phyloP scores from a whole-genome alignment of 192 early-diverging fungal species.

The Backusella tuberculispora region DNA sequence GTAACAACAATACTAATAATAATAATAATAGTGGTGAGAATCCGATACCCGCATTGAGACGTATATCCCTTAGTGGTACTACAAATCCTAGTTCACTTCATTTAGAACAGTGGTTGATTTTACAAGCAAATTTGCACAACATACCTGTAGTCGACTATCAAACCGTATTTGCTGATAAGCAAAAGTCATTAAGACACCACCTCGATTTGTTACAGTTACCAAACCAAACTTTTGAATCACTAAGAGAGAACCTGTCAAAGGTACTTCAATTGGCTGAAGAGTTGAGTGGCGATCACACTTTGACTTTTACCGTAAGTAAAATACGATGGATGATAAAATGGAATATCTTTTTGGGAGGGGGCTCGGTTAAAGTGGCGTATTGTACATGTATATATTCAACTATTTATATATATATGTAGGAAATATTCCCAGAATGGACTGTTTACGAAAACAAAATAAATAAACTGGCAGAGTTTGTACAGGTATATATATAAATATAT shows the following conservation, averaged over 20 bases:
- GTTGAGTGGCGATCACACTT: constrained; percentile 30
- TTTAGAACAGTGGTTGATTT: constrained; percentile 22
- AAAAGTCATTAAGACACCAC: constrained; percentile 14
- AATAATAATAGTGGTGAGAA: not conserved
- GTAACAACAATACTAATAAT: not conserved
- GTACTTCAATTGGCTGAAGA: constrained; percentile 28
- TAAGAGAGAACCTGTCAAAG: constrained; percentile 19
- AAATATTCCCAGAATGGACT: constrained; percentile 42
- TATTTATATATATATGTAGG: constrained; percentile 23
- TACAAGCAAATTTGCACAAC: constrained; percentile 21
- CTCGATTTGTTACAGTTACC: constrained; percentile 20
- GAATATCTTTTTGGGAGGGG: not conserved
- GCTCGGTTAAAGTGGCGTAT: not conserved
- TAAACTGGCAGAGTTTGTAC: constrained; percentile 37
- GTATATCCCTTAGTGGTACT: constrained; percentile 29
- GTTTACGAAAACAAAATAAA: constrained; percentile 29
- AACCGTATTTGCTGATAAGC: constrained; percentile 24
- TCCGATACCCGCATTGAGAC: constrained; percentile 31
- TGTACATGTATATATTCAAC: not conserved
- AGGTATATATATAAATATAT: constrained; percentile 23
- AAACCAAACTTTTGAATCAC: constrained; percentile 16
- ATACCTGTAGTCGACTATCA: constrained; percentile 15
- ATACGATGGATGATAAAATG: not conserved
- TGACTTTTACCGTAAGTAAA: constrained; percentile 27
- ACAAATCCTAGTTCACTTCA: not conserved